phyloP scores from a whole-genome alignment of 331 rosid species.

The Quercus tomentella region DNA sequence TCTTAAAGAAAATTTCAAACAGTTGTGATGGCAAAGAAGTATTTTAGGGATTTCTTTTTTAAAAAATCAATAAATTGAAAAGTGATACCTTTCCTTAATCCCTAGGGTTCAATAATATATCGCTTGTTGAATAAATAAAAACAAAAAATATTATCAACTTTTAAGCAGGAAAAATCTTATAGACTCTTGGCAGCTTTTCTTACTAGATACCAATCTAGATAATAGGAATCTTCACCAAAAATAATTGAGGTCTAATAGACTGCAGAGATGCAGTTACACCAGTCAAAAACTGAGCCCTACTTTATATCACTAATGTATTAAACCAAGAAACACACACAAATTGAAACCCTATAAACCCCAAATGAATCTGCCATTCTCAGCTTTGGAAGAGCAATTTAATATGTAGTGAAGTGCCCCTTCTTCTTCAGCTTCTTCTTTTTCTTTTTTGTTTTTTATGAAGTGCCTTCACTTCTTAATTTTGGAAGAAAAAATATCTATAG shows the following conservation, averaged over 20 bases:
- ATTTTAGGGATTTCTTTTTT: too few species aligned
- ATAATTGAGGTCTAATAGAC: slow-evolving; percentile 41
- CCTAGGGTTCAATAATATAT: too few species aligned
- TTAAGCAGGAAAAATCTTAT: slow-evolving; percentile 10
- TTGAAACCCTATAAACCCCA: slow-evolving; percentile 27
- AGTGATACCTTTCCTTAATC: too few species aligned
- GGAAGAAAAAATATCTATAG: too few species aligned
- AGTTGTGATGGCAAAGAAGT: too few species aligned
- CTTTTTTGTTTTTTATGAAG: too few species aligned
- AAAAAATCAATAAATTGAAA: too few species aligned
- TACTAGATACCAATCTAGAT: slow-evolving; percentile 15
- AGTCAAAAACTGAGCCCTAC: slow-evolving; percentile 35
- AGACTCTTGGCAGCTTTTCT: not conserved
- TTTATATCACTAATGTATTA: slow-evolving; percentile 20
- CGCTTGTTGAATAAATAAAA: too few species aligned
- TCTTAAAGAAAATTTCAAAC: too few species aligned
- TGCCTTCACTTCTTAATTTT: too few species aligned
- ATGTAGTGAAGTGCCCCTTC: too few species aligned
- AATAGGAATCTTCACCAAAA: slow-evolving; percentile 34
- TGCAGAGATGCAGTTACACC: slow-evolving; percentile 23
- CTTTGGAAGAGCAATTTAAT: not conserved
- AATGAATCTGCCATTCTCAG: slow-evolving; percentile 18
- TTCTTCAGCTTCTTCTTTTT: too few species aligned
- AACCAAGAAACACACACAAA: not conserved
- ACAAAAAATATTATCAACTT: not conserved